Conservation (phyloP, 345 rosid species). For the Citrus unshiu region DNA sequence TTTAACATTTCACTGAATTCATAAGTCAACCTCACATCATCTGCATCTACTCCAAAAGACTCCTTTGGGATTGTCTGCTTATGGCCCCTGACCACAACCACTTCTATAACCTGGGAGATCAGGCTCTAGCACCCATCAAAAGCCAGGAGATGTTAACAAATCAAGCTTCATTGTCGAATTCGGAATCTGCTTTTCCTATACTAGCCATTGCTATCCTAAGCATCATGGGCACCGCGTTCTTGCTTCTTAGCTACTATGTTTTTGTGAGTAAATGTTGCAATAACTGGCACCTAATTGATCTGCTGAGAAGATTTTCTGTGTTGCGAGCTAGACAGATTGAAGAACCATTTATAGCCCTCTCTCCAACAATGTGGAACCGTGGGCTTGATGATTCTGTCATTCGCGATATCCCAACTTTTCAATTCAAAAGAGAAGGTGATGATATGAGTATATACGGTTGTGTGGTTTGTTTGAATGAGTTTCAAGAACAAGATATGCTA, state of each 20-base stretch:
- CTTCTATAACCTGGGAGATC: constrained; percentile 11
- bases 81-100: constrained; percentile 23
- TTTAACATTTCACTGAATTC: background rate
- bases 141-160: constrained; percentile 12
- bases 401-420: constrained; percentile 48
- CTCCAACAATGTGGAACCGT: constrained; percentile 49
- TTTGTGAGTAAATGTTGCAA: constrained; percentile 47
- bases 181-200: constrained; percentile 42
- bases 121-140: constrained; percentile 16
- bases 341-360: constrained; percentile 52
- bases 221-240: constrained; percentile 35
- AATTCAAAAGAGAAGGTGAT: constrained; percentile 29
- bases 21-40: constrained; percentile 6
- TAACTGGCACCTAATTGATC: constrained; percentile 26
- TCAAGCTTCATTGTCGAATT: constrained; percentile 15
- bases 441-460: constrained; percentile 36
- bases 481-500: constrained; percentile 51
- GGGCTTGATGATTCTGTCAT: constrained; percentile 53
- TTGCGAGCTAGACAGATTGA: constrained; percentile 21
- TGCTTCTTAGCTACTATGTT: constrained; percentile 41
- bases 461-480: constrained; percentile 61
- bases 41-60: background rate
- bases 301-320: constrained; percentile 28
- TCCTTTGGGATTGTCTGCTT: constrained; percentile 8
- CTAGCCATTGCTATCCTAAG: constrained; percentile 36